Base-by-base conservation (phyloP, 768 basidiomycete species). In the Lyophyllum atratum region DNA sequence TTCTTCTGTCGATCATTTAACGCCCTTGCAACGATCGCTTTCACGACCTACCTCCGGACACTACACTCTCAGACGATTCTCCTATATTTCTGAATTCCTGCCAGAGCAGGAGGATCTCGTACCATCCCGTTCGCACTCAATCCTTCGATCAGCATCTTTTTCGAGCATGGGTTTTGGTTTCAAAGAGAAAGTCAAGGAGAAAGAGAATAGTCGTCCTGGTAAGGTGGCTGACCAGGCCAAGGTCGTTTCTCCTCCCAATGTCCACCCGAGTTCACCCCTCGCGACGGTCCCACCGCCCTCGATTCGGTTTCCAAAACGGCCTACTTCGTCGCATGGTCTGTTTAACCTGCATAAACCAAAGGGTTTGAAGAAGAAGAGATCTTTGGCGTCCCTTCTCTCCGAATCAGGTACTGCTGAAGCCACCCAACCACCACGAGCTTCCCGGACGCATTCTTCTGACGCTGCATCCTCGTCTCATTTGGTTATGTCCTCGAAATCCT, bases 101-200 rank as follows among this genome's bases (percentile, higher is more conserved):
- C 29, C 66, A 2, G 61, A 66, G n/a, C n/a, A n/a, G 47, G 51
- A 61, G 45, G 40, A 43, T 34, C 51, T 55, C 54, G 57, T 59
- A 49, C 43, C 44, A 21, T 40, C 52, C 40, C 62, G 56, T 48
- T 60, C 59, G 25, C 66, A 59, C 31, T 67, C 62, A 24, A 57
- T 74, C 49, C 66, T 67, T 39, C 67, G 70, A 59, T 62, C 73
- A 42, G 62, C 68, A 8, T 72, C 74, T n/a, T 59, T 70, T 42
- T 61, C 66, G 56, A 72, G 59, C 68, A 75, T 79, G 75, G 72
- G 74, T 28, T 69, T 77, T 46, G 62, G 65, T 44, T 72, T 76
- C 60, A 75, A 67, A 52, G 70, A 70, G 21, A 67, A 64, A 58
- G 58, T 52, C 31, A 72, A 70, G 61, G 68, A 63, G 34, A 76